Conservation (phyloP, 495 filamentous ascomycete species). For the Baudoinia panamericana region DNA sequence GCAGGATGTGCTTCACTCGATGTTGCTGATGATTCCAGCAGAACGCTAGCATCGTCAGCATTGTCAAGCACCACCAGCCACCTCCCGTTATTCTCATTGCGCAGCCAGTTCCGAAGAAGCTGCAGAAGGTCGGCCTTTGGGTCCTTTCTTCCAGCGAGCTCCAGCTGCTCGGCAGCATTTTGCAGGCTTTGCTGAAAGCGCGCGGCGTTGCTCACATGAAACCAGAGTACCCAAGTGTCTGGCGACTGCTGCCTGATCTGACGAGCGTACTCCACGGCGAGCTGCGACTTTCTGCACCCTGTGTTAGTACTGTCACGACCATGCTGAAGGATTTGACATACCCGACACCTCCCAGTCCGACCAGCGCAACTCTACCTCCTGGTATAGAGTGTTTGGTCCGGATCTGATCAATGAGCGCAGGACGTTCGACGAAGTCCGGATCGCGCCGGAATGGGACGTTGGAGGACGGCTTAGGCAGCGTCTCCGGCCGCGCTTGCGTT, state of each 20-base stretch:
- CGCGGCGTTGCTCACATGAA: constrained; percentile 22
- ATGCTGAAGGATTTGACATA: too few species aligned
- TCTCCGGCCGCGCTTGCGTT: constrained; percentile 3
- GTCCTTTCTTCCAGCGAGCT: constrained; percentile 21
- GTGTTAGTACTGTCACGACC: not conserved
- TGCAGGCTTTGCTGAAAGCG: constrained; percentile 22
- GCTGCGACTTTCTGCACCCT: constrained; percentile 39
- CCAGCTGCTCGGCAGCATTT: constrained; percentile 20
- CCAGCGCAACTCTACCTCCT: constrained; percentile 26
- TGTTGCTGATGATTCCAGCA: constrained; percentile 8
- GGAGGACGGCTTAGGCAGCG: constrained; percentile 13
- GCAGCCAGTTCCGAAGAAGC: constrained; percentile 32
- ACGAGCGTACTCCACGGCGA: constrained; percentile 40
- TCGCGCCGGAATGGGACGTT: constrained; percentile 31
- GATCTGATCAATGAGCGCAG: constrained; percentile 28
- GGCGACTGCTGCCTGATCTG: constrained; percentile 21
- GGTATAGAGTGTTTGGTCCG: constrained; percentile 18
- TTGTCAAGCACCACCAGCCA: constrained; percentile 45
- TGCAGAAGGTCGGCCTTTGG: constrained; percentile 27
- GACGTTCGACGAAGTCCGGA: constrained; percentile 33
- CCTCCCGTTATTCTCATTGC: constrained; percentile 23
- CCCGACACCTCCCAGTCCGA: constrained; percentile 40
- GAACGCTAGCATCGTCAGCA: constrained; percentile 36
- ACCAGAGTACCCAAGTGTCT: constrained; percentile 22
- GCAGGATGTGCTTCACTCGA: not conserved